Percentiles rank a stretch among this genome's conserved stretches.
Evolutionary conservation across 148 eudicot species (phyloP).

Genomic region (Polygonum maritimum): DNA sequence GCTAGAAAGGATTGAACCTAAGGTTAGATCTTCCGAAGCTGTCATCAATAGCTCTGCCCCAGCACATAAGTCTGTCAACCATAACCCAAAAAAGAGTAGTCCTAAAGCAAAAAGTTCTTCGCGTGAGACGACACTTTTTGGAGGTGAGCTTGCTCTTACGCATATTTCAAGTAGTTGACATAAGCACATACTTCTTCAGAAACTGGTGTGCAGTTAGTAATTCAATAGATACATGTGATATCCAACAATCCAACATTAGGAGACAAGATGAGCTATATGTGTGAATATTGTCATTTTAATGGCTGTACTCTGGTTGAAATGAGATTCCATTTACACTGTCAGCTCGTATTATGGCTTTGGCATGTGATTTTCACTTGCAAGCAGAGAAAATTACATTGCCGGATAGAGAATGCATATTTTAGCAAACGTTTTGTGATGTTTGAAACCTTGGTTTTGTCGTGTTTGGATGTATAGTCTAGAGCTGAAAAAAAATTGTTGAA

Average conservation of each 20-base stretch:
- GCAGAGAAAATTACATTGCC: neutral
- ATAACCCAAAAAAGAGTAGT: conserved; percentile 71
- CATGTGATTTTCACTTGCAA: neutral
- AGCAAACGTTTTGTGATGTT: neutral
- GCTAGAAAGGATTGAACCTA: conserved; percentile 84
- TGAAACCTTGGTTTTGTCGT: neutral
- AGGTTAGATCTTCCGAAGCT: conserved; percentile 57
- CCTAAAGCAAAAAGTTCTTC: conserved; percentile 72
- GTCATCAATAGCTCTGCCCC: conserved; percentile 31
- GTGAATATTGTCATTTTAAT: neutral
- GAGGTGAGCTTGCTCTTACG: conserved; percentile 46
- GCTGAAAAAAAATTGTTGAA: neutral
- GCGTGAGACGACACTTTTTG: conserved; percentile 78
- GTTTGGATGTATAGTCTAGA: neutral
- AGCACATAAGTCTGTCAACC: conserved; percentile 42
- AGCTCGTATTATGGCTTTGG: neutral
- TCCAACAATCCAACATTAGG: neutral
- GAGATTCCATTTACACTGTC: neutral
- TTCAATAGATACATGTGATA: neutral
- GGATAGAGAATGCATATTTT: neutral
- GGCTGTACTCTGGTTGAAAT: neutral
- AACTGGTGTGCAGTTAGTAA: neutral
- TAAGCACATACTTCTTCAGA: neutral
- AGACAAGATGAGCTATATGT: neutral
- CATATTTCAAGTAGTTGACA: neutral